Percentiles rank a stretch among this genome's conserved stretches.
Evolutionary conservation across 1,284 basidiomycete genomes (phyloP).

Genomic region (Wolfiporia cocos): DNA sequence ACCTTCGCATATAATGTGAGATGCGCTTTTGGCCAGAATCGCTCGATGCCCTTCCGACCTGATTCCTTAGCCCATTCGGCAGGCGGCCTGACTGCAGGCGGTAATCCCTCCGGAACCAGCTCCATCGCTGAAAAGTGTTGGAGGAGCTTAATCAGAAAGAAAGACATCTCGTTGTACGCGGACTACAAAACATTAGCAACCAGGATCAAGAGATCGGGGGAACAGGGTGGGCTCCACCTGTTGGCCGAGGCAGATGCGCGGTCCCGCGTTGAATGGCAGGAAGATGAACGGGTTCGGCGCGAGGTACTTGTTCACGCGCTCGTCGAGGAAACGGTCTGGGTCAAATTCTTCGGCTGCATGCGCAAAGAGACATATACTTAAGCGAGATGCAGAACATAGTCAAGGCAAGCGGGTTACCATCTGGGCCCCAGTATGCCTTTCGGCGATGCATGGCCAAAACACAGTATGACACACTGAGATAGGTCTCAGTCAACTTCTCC

Average conservation of each 20-base stretch:
- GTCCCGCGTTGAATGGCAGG: conserved; percentile 51
- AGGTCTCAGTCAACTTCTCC: too few species aligned
- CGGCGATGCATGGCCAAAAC: conserved; percentile 25
- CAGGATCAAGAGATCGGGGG: neutral
- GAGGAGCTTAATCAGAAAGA: conserved; percentile 7
- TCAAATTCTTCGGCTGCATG: conserved; percentile 46
- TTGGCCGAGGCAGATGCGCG: conserved; percentile 51
- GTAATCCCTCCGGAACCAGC: conserved; percentile 14
- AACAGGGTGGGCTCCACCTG: conserved; percentile 25
- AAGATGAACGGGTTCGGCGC: conserved; percentile 51
- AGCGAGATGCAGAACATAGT: too few species aligned
- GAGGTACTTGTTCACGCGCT: conserved; percentile 38
- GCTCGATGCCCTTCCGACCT: conserved; percentile 6
- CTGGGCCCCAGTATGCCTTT: conserved; percentile 24
- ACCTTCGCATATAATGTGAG: conserved; percentile 9
- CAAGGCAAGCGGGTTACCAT: too few species aligned
- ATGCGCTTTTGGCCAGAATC: conserved; percentile 9
- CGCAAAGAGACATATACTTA: too few species aligned
- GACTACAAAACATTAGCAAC: neutral
- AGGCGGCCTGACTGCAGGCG: conserved; percentile 8
- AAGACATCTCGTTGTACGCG: conserved; percentile 5
- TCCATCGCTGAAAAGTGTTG: conserved; percentile 4
- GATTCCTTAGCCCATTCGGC: conserved; percentile 6
- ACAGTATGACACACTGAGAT: conserved; percentile 19
- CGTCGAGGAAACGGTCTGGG: conserved; percentile 52